phyloP scores from a whole-genome alignment of 2,329 filamentous ascomycete species.

The Scolecobasidium constrictum region DNA sequence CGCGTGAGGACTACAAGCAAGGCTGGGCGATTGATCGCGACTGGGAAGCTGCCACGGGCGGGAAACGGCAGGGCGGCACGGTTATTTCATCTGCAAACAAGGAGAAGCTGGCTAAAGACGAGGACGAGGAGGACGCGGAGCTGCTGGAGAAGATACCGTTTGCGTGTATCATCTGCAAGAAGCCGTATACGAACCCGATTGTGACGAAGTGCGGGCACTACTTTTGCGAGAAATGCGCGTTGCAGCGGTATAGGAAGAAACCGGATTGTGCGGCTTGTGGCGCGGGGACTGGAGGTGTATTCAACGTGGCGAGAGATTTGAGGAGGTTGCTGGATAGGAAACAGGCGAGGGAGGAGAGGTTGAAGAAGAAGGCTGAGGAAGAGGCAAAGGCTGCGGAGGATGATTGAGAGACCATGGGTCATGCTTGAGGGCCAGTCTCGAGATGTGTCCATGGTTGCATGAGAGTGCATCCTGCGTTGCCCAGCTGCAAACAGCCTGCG shows the following conservation, averaged over 20 bases:
- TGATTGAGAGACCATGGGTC: too few species aligned
- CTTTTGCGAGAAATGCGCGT: slow-evolving; percentile 84
- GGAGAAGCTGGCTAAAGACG: slow-evolving; percentile 31
- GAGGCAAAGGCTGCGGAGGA: slow-evolving; percentile 34
- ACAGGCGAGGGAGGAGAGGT: slow-evolving; percentile 47
- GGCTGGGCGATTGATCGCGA: slow-evolving; percentile 94
- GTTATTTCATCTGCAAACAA: slow-evolving; percentile 49
- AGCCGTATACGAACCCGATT: slow-evolving; percentile 67
- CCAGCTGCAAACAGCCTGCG: too few species aligned
- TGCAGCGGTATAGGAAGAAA: slow-evolving; percentile 77
- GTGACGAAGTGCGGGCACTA: slow-evolving; percentile 91
- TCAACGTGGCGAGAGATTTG: slow-evolving; percentile 76
- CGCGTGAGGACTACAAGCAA: slow-evolving; percentile 69
- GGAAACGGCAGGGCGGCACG: slow-evolving; percentile 39
- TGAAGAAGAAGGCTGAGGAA: slow-evolving; percentile 40
- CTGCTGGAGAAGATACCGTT: slow-evolving; percentile 79
- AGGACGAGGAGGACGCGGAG: slow-evolving; percentile 52
- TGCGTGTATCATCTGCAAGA: slow-evolving; percentile 76
- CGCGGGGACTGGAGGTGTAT: slow-evolving; percentile 75
- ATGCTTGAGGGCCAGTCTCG: too few species aligned
- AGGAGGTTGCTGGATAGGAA: slow-evolving; percentile 71
- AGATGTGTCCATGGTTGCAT: too few species aligned
- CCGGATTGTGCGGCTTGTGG: slow-evolving; percentile 81
- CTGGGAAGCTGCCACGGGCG: slow-evolving; percentile 76
- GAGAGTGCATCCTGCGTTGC: too few species aligned